Conservation (phyloP, 768 basidiomycete genomes). For the Rhodotorula diobovata region DNA sequence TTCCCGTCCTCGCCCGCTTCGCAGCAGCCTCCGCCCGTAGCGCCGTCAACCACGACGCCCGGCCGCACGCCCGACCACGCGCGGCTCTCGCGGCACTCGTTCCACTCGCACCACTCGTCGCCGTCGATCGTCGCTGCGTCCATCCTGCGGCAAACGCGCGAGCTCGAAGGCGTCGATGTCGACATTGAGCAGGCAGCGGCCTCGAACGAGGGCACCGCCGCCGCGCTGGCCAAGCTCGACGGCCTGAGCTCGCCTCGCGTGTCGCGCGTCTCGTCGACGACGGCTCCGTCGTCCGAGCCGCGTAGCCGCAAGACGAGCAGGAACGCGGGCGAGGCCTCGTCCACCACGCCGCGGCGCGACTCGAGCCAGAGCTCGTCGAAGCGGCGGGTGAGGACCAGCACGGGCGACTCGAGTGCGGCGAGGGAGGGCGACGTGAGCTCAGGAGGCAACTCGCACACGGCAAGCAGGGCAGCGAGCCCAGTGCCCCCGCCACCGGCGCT, state of each 20-base stretch:
- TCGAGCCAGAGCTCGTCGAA: constrained; percentile 14
- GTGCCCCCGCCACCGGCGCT: neutral
- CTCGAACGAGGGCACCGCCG: constrained; percentile 57
- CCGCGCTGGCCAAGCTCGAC: constrained; percentile 87
- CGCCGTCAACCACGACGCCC: neutral
- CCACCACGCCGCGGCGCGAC: neutral
- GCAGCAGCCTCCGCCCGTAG: neutral
- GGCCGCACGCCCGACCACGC: constrained; percentile 24
- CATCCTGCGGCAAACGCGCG: constrained; percentile 33
- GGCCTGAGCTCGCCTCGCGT: constrained; percentile 54
- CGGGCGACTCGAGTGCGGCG: constrained; percentile 1
- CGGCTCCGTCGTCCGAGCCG: neutral
- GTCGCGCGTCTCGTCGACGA: constrained; percentile 12
- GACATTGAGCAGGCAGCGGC: constrained; percentile 31
- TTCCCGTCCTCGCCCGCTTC: neutral
- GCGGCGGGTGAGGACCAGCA: constrained; percentile 29
- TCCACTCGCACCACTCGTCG: constrained; percentile 36
- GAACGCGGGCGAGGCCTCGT: constrained; percentile 12
- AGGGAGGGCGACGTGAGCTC: neutral
- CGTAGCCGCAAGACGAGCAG: constrained; percentile 14
- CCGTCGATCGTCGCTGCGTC: constrained; percentile 36
- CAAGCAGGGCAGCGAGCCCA: neutral
- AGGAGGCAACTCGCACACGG: neutral
- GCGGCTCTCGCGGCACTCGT: constrained; percentile 25
- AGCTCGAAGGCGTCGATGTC: constrained; percentile 33